Percentiles rank a stretch among this genome's conserved stretches.
phyloP scores from a whole-genome alignment of 2,329 filamentous ascomycete species.

The Setomelanomma holmii region DNA sequence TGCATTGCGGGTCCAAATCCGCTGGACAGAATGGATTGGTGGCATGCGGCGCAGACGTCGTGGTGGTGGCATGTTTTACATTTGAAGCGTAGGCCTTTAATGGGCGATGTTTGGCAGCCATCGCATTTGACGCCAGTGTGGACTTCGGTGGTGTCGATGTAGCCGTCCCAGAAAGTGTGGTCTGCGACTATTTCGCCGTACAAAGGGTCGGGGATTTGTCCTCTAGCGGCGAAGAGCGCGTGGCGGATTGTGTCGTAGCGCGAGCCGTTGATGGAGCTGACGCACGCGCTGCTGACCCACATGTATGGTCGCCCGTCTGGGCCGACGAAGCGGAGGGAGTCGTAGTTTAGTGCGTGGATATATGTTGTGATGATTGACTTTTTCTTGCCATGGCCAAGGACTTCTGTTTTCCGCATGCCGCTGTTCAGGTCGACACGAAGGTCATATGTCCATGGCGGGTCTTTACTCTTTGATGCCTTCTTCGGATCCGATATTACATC shows the following conservation, averaged over 20 bases:
- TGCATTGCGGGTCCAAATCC: slow-evolving; percentile 15
- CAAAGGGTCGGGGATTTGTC: slow-evolving; percentile 32
- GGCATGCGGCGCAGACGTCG: slow-evolving; percentile 33
- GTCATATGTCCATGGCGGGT: slow-evolving; percentile 34
- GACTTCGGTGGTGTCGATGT: slow-evolving; percentile 18
- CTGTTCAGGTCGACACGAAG: slow-evolving; percentile 31
- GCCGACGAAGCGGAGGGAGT: slow-evolving; percentile 39
- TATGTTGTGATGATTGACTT: slow-evolving; percentile 37
- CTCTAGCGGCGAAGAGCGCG: slow-evolving; percentile 36
- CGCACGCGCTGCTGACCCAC: slow-evolving; percentile 39
- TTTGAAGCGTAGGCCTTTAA: slow-evolving; percentile 35
- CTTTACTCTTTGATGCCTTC: slow-evolving; percentile 5
- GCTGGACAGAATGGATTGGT: slow-evolving; percentile 3
- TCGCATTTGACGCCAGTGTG: slow-evolving; percentile 25
- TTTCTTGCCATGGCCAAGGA: slow-evolving; percentile 22
- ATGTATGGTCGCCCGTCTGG: slow-evolving; percentile 35
- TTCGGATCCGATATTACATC: background rate
- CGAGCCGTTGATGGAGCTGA: slow-evolving; percentile 29
- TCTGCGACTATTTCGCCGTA: slow-evolving; percentile 46
- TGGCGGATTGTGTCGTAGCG: slow-evolving; percentile 42
- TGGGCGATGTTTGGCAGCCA: slow-evolving; percentile 27
- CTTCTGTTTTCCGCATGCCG: slow-evolving; percentile 34
- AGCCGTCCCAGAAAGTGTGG: slow-evolving; percentile 45
- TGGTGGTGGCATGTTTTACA: slow-evolving; percentile 35
- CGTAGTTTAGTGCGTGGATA: slow-evolving; percentile 40